Conservation (phyloP, 495 filamentous ascomycete genomes). For the Penicillium desertorum region DNA sequence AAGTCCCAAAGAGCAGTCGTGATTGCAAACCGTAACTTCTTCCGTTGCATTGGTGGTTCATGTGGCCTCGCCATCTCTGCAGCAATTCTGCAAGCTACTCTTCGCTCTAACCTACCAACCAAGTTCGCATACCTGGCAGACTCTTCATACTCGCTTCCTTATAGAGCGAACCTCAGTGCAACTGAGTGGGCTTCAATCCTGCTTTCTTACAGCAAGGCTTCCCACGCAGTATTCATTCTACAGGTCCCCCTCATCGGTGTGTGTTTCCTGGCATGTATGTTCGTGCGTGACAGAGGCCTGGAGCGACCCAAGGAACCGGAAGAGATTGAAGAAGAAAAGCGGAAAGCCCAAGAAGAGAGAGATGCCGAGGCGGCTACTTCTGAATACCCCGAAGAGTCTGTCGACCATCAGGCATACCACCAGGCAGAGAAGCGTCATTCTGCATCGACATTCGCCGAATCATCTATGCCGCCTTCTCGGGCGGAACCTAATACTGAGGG, state of each 20-base stretch:
- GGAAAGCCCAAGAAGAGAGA: conserved; percentile 23
- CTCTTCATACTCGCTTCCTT: conserved; percentile 45
- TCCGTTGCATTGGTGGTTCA: conserved; percentile 59
- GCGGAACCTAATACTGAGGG: conserved; percentile 7
- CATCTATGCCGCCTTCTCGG: conserved; percentile 22
- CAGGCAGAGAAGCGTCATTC: conserved; percentile 20
- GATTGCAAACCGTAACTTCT: conserved; percentile 63
- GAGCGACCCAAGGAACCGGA: conserved; percentile 49
- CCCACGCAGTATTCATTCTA: conserved; percentile 53
- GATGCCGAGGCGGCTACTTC: conserved; percentile 21
- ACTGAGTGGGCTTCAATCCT: conserved; percentile 45
- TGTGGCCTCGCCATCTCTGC: conserved; percentile 61
- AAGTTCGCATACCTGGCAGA: conserved; percentile 42
- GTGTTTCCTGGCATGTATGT: conserved; percentile 51
- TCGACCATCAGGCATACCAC: background rate
- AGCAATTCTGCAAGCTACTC: conserved; percentile 52
- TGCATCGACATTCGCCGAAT: conserved; percentile 24
- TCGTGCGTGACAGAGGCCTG: conserved; percentile 56
- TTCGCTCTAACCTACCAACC: conserved; percentile 46
- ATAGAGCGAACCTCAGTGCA: conserved; percentile 30
- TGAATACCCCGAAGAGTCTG: conserved; percentile 5
- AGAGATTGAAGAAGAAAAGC: conserved; percentile 36
- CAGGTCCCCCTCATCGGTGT: conserved; percentile 56
- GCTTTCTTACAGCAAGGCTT: conserved; percentile 52
- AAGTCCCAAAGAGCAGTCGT: conserved; percentile 60